phyloP scores from a whole-genome alignment of 2,329 filamentous ascomycete genomes.

The Davidsoniella eucalypti region DNA sequence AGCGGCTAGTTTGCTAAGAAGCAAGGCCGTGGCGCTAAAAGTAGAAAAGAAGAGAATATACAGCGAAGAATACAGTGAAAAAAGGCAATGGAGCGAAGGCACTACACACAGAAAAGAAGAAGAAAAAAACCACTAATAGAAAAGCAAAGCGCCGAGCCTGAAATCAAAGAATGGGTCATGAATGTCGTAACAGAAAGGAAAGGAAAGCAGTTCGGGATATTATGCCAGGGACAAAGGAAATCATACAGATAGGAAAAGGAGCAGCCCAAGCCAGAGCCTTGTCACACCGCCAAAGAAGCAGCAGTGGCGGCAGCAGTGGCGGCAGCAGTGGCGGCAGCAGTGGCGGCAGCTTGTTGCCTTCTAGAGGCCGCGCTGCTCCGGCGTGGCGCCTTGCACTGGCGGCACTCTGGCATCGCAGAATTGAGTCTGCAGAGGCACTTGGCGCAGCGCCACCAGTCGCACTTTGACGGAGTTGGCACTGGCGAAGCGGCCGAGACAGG shows the following conservation, averaged over 20 bases:
- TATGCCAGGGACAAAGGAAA: background rate
- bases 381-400: constrained; percentile 32
- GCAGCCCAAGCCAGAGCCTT: background rate
- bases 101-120: background rate
- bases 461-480: constrained; percentile 23
- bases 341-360: constrained; percentile 3
- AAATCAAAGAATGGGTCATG: too few relatives aligned
- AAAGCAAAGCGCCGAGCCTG: background rate
- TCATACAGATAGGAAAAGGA: background rate
- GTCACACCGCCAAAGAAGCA: background rate
- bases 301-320: background rate
- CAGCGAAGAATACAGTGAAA: background rate
- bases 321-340: background rate
- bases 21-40: too few relatives aligned
- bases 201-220: background rate
- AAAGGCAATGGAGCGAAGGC: background rate
- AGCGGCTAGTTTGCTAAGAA: too few relatives aligned
- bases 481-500: constrained; percentile 13
- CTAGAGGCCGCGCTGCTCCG: constrained; percentile 24
- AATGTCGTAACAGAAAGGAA: too few relatives aligned
- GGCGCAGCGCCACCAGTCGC: constrained; percentile 37
- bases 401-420: constrained; percentile 28
- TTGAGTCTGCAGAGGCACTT: constrained; percentile 33
- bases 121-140: background rate
- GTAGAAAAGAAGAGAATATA: too few relatives aligned